These are phyloP conservation scores for Aspergillus nidulans DNA, from an alignment of 495 filamentous ascomycete species.

Conservation along the genomic window DNA sequence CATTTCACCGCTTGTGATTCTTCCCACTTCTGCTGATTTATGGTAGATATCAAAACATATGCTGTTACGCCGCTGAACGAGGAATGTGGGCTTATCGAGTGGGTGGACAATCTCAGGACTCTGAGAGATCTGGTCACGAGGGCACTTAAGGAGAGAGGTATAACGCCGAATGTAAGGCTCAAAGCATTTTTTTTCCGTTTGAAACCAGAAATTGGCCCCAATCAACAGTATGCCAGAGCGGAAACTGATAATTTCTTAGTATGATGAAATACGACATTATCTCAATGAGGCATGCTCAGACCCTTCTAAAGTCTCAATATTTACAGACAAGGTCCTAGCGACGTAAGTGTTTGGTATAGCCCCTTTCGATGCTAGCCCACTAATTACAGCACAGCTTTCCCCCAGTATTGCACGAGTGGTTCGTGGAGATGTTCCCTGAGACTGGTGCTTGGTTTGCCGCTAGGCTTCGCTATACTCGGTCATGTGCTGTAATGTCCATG, in stretches of 20 bases:
- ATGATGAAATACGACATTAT: conserved; percentile 52
- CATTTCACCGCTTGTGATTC: neutral
- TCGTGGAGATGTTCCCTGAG: conserved; percentile 88
- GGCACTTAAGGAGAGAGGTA: conserved; percentile 66
- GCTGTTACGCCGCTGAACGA: conserved; percentile 95
- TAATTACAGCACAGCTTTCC: conserved; percentile 53
- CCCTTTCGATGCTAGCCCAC: neutral
- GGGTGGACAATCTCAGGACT: conserved; percentile 95
- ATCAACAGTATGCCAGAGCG: neutral
- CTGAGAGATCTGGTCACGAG: conserved; percentile 85
- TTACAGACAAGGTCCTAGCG: conserved; percentile 59
- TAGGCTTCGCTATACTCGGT: conserved; percentile 85
- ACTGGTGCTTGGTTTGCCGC: conserved; percentile 88
- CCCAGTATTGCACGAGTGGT: conserved; percentile 87
- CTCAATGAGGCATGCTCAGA: conserved; percentile 55
- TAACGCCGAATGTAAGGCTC: conserved; percentile 47
- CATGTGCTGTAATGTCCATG: conserved; percentile 96
- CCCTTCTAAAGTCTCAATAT: conserved; percentile 56
- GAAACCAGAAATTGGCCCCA: neutral
- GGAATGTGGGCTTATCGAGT: conserved; percentile 96
- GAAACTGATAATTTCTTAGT: conserved; percentile 32
- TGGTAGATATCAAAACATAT: conserved; percentile 87
- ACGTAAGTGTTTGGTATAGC: conserved; percentile 24
- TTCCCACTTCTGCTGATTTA: conserved; percentile 11
- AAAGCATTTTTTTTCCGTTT: neutral